Percentiles rank a stretch among this genome's conserved stretches.
These are phyloP conservation scores for Cercospora sesami DNA, from an alignment of 2,329 filamentous ascomycete species.

Conservation along the genomic window DNA sequence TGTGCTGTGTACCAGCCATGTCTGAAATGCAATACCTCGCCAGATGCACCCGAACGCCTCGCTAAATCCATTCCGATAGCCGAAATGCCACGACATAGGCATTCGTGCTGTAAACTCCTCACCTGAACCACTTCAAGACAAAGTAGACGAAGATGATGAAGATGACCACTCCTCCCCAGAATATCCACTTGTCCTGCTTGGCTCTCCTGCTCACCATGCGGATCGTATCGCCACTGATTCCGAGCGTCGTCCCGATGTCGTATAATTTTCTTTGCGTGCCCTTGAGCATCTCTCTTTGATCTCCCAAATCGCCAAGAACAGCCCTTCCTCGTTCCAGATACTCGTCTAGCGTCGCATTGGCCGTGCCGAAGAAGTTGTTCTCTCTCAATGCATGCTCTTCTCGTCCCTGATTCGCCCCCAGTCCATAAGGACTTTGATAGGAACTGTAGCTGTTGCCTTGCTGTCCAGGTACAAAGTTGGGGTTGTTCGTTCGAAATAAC, in stretches of 20 bases:
- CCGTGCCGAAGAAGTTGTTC: conserved; percentile 80
- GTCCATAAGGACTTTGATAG: conserved; percentile 41
- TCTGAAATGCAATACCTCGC: not conserved
- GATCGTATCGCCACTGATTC: conserved; percentile 92
- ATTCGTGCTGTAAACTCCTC: too few species aligned
- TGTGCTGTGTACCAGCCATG: conserved; percentile 5
- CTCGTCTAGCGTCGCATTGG: conserved; percentile 84
- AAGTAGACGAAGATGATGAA: conserved; percentile 93
- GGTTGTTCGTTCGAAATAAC: conserved; percentile 41
- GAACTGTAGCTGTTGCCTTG: conserved; percentile 44
- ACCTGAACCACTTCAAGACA: conserved; percentile 72
- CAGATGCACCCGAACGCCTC: conserved; percentile 16
- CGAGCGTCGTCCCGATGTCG: conserved; percentile 88
- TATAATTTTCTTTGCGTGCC: conserved; percentile 89
- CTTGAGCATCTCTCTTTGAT: conserved; percentile 93
- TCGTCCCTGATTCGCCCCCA: conserved; percentile 44
- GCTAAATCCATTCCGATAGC: conserved; percentile 11
- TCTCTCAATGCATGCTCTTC: conserved; percentile 85
- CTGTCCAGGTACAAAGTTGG: conserved; percentile 37
- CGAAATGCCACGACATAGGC: too few species aligned
- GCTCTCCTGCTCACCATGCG: conserved; percentile 92
- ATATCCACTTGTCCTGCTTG: conserved; percentile 97
- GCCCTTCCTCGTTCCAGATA: conserved; percentile 89
- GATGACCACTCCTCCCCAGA: conserved; percentile 78
- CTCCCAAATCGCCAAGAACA: conserved; percentile 81